A percentile compares a stretch with the other conserved stretches of the same genome.
Evolutionary conservation across 805 yeast species (phyloP).

Genomic region (Scheffersomyces amazonensis): DNA sequence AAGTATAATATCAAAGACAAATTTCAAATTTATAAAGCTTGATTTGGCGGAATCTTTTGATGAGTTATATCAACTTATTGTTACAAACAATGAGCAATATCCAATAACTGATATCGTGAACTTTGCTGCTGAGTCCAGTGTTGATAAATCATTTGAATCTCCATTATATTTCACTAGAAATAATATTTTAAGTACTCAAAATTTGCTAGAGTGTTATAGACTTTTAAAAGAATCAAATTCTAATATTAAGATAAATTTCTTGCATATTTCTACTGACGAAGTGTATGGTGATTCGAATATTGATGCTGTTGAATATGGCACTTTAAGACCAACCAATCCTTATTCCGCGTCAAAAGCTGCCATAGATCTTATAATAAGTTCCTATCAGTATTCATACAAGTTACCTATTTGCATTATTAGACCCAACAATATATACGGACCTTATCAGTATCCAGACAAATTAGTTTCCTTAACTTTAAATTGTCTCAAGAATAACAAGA

Average conservation of each 20-base stretch:
- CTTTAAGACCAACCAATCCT: slow-evolving; percentile 52
- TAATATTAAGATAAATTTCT: slow-evolving; percentile 14
- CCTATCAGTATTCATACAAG: slow-evolving; percentile 42
- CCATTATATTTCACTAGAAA: slow-evolving; percentile 44
- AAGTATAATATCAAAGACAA: slow-evolving; percentile 8
- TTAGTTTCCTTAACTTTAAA: slow-evolving; percentile 35
- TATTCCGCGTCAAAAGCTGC: slow-evolving; percentile 58
- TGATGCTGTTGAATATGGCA: slow-evolving; percentile 30
- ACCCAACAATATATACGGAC: slow-evolving; percentile 54
- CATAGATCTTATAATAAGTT: slow-evolving; percentile 44
- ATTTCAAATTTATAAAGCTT: slow-evolving; percentile 22
- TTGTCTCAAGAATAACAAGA: slow-evolving; percentile 17
- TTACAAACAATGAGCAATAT: slow-evolving; percentile 8
- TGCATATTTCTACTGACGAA: slow-evolving; percentile 59
- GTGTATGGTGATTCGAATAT: slow-evolving; percentile 48
- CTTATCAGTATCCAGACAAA: slow-evolving; percentile 53
- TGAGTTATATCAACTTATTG: slow-evolving; percentile 14
- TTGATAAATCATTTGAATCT: slow-evolving; percentile 46
- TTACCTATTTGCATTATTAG: slow-evolving; percentile 43
- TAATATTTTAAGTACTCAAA: slow-evolving; percentile 47
- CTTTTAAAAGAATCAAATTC: slow-evolving; percentile 3
- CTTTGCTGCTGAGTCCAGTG: slow-evolving; percentile 56
- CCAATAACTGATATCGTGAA: slow-evolving; percentile 35
- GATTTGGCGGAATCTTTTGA: slow-evolving; percentile 33
- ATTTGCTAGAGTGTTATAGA: slow-evolving; percentile 41